Conservation (phyloP, 352 stramenopile species). For the Peronosclerospora sorghi region DNA sequence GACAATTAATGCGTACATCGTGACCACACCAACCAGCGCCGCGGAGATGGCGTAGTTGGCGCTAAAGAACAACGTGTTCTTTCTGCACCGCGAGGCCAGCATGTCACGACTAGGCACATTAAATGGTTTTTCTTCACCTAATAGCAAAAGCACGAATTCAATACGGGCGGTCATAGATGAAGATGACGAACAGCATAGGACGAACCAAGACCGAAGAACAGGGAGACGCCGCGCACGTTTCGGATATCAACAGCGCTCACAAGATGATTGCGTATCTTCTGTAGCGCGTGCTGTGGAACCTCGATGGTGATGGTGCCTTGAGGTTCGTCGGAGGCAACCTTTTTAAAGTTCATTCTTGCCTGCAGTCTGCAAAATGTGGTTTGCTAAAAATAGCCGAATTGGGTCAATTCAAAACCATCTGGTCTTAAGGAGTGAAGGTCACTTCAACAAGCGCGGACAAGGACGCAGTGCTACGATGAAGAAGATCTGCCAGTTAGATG, state of each 20-base stretch:
- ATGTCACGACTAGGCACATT: slow-evolving; percentile 59
- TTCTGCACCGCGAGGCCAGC: slow-evolving; percentile 48
- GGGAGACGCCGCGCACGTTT: slow-evolving; percentile 68
- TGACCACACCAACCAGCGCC: slow-evolving; percentile 62
- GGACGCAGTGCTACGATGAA: slow-evolving; percentile 6
- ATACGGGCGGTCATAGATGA: neutral
- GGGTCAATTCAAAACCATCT: slow-evolving; percentile 15
- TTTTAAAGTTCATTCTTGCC: slow-evolving; percentile 31
- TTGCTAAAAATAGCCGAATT: slow-evolving; percentile 25
- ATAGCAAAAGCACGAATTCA: neutral
- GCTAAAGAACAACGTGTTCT: slow-evolving; percentile 78
- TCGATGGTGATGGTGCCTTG: slow-evolving; percentile 60
- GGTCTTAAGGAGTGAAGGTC: slow-evolving; percentile 1
- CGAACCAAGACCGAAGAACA: slow-evolving; percentile 74
- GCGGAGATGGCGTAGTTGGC: slow-evolving; percentile 79
- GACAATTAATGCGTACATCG: slow-evolving; percentile 36
- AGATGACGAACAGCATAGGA: neutral
- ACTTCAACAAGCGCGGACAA: slow-evolving; percentile 23
- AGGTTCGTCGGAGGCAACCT: slow-evolving; percentile 37
- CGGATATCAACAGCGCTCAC: slow-evolving; percentile 51
- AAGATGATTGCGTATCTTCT: slow-evolving; percentile 58
- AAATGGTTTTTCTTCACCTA: slow-evolving; percentile 79
- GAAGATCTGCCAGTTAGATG: slow-evolving; percentile 22
- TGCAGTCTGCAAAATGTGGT: slow-evolving; percentile 10
- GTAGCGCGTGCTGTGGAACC: slow-evolving; percentile 46